Base-by-base conservation (phyloP, 257 asterid species). In the Voacanga thouarsii region DNA sequence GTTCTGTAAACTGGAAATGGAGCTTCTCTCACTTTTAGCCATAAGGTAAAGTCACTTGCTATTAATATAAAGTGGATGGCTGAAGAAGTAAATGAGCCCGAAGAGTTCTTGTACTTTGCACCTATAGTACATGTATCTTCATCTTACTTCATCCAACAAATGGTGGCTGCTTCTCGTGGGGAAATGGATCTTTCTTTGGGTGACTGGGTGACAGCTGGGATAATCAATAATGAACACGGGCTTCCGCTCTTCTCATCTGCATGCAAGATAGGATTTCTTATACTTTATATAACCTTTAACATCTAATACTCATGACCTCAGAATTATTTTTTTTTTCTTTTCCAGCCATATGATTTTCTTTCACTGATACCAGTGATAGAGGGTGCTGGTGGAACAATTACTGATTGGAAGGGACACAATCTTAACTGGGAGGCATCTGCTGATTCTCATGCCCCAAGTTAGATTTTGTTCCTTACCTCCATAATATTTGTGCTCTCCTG, bases 291-390 rank as follows among this genome's bases (percentile, higher is more conserved):
- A 0, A 53, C 60, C 30, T 63, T 71, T 73, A 37, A 41, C 66
- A 45, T 24, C 51, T 55, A 28, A 45, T 10, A 9, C 68, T 72
- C 39, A 73, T 57, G 12, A 80, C 43, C 14, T 59, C 26, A n/a
- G 15, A 63, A 61, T 67, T n/a, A n/a, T 26, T 45, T 26, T 63
- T 3, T 53, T 53, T 53, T 53, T 53, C 37, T 44, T 45, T 78
- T 82, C 82, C 94, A 93, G 99, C 98, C 99, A 8, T 95, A 95
- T 84, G 98, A 95, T 87, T 87, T 96, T 85, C 93, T 96, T n/a
- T 86, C 99, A 73, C 89, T 92, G 84, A 80, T 90, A 82, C 99
- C 98, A 47, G 98, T 96, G 86, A 90, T 93, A 74, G 92, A 96
- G 83, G 99, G 99, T 21, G 97, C 97, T 7, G 99, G 98, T 80